phyloP scores from a whole-genome alignment of 2,329 filamentous ascomycete genomes.

The Cryphonectria japonica region DNA sequence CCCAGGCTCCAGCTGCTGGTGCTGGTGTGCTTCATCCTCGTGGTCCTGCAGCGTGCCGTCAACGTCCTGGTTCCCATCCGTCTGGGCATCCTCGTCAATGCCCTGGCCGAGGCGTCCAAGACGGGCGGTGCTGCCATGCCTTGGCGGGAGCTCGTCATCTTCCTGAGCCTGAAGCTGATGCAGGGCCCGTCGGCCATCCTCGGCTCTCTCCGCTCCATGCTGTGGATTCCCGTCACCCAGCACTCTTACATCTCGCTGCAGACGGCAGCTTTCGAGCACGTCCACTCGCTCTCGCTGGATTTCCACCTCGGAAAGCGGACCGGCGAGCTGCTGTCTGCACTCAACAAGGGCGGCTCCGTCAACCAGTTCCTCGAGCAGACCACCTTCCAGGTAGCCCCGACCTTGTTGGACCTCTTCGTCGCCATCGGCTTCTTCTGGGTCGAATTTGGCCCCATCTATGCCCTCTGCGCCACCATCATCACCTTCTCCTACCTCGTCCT shows the following conservation, averaged over 20 bases:
- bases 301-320: slow-evolving; percentile 97
- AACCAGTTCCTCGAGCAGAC: slow-evolving; percentile 96
- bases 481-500: slow-evolving; percentile 97
- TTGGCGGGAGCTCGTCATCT: slow-evolving; percentile 74
- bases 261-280: slow-evolving; percentile 95
- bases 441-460: slow-evolving; percentile 85
- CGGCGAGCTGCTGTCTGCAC: slow-evolving; percentile 89
- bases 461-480: slow-evolving; percentile 84
- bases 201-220: slow-evolving; percentile 76
- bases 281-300: slow-evolving; percentile 91
- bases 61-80: slow-evolving; percentile 86
- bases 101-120: slow-evolving; percentile 60
- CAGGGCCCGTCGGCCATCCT: slow-evolving; percentile 89
- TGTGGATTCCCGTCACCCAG: slow-evolving; percentile 97
- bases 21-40: slow-evolving; percentile 77
- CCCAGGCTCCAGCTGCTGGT: slow-evolving; percentile 75
- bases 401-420: slow-evolving; percentile 86
- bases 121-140: slow-evolving; percentile 56
- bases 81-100: slow-evolving; percentile 77
- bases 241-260: slow-evolving; percentile 95
- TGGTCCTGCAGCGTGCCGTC: slow-evolving; percentile 79
- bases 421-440: slow-evolving; percentile 82
- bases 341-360: slow-evolving; percentile 95
- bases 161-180: slow-evolving; percentile 77
- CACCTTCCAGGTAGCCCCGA: slow-evolving; percentile 93